Conservation (phyloP, 2,329 filamentous ascomycete genomes). For the Biscogniauxia sp. region DNA sequence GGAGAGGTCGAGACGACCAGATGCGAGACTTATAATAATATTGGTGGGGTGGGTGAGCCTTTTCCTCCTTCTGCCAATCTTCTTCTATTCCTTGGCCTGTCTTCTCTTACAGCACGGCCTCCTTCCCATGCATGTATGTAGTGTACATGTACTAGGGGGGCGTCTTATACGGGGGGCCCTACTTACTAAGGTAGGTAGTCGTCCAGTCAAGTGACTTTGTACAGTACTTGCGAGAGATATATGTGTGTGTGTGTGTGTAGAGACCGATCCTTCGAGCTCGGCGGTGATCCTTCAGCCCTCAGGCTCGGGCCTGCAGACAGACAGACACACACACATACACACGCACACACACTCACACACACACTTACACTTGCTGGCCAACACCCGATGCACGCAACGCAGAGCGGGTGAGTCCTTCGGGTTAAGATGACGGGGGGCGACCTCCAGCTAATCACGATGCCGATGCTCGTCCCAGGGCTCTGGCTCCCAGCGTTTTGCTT, state of each 20-base stretch:
- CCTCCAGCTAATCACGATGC: slow-evolving; percentile 28
- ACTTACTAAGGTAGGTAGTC: too few relatives aligned
- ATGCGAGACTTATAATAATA: slow-evolving; percentile 9
- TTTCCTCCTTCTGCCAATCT: slow-evolving; percentile 6
- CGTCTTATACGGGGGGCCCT: not conserved
- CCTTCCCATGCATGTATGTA: slow-evolving; percentile 1
- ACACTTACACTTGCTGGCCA: not conserved
- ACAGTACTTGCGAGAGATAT: not conserved
- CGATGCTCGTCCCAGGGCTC: slow-evolving; percentile 29
- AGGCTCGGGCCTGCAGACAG: not conserved
- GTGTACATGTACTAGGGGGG: not conserved
- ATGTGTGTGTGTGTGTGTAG: not conserved
- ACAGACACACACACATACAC: not conserved
- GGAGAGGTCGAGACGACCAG: not conserved
- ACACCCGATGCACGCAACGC: slow-evolving; percentile 31
- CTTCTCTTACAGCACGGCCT: slow-evolving; percentile 2
- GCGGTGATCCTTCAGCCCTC: not conserved
- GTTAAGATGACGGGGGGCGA: slow-evolving; percentile 27
- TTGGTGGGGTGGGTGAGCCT: slow-evolving; percentile 21
- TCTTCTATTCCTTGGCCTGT: slow-evolving; percentile 2
- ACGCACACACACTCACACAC: not conserved
- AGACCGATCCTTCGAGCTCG: not conserved
- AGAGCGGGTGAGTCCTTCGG: slow-evolving; percentile 28
- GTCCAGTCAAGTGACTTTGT: not conserved
- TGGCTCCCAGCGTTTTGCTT: slow-evolving; percentile 15